Percentiles rank a stretch among this genome's conserved stretches.
These are phyloP conservation scores for Cryptococcus depauperatus DNA, from an alignment of 1,284 basidiomycete species.

Conservation along the genomic window DNA sequence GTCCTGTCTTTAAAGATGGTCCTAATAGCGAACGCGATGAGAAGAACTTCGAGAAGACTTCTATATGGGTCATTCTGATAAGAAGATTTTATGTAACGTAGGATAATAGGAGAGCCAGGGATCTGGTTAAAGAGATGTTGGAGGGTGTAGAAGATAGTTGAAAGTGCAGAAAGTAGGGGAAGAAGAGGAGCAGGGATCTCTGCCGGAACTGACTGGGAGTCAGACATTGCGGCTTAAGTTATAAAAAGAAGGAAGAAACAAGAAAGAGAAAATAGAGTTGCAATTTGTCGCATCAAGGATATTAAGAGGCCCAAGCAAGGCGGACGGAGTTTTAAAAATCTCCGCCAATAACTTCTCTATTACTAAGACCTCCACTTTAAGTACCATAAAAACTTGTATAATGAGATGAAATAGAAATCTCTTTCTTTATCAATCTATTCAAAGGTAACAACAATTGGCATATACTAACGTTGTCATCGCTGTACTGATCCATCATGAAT, in stretches of 20 bases:
- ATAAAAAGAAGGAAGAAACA: neutral
- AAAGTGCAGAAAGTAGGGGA: neutral
- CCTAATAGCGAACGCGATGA: slow-evolving; percentile 79
- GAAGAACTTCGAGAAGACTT: slow-evolving; percentile 80
- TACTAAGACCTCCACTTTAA: neutral
- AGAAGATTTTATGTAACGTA: slow-evolving; percentile 36
- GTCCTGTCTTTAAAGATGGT: slow-evolving; percentile 86
- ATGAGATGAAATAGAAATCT: neutral
- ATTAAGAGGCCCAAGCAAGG: too few species aligned
- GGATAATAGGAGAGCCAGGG: neutral
- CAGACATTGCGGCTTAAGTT: neutral
- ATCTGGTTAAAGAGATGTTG: neutral
- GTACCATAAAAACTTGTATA: neutral
- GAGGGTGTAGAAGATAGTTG: neutral
- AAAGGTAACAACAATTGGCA: neutral
- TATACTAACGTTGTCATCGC: neutral
- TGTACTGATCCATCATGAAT: too few species aligned
- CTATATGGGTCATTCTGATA: slow-evolving; percentile 88
- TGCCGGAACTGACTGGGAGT: neutral
- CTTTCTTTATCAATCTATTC: neutral
- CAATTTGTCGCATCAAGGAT: too few species aligned
- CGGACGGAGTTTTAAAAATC: too few species aligned
- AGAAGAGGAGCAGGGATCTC: neutral
- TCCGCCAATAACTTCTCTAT: too few species aligned
- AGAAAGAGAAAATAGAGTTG: neutral